A percentile compares a stretch with the other conserved stretches of the same genome.
Evolutionary conservation across 805 yeast species (phyloP).

Genomic region (Metschnikowia rubicola): DNA sequence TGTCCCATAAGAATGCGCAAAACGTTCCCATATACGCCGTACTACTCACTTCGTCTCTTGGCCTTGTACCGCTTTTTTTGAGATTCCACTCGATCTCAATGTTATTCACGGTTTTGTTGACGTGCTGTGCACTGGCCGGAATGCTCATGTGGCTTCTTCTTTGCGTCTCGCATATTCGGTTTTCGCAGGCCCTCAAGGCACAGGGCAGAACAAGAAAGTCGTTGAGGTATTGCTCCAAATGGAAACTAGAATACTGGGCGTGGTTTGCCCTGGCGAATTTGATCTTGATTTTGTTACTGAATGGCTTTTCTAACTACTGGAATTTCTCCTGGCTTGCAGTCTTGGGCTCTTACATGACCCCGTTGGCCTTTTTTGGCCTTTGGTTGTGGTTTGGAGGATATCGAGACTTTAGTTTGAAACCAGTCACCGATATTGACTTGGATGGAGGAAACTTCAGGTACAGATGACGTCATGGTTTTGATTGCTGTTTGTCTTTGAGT

Average conservation of each 20-base stretch:
- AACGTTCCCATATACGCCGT: conserved; percentile 21
- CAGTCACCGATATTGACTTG: conserved; percentile 1
- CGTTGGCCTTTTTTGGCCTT: conserved; percentile 5
- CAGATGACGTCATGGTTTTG: background rate
- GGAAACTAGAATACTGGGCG: conserved; percentile 12
- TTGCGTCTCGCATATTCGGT: conserved; percentile 19
- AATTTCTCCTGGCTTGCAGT: conserved; percentile 15
- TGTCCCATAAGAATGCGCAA: conserved; percentile 8
- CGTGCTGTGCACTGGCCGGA: conserved; percentile 26
- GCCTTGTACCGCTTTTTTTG: conserved; percentile 20
- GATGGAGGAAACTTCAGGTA: background rate
- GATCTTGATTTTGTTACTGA: conserved; percentile 13
- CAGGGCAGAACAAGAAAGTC: conserved; percentile 6
- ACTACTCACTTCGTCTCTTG: conserved; percentile 19
- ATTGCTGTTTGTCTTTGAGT: background rate
- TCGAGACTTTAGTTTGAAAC: background rate
- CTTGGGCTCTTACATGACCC: conserved; percentile 16
- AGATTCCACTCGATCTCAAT: conserved; percentile 16
- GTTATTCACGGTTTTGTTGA: conserved; percentile 19
- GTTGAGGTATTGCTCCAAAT: conserved; percentile 5
- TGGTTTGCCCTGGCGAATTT: conserved; percentile 19
- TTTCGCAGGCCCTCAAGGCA: conserved; percentile 8
- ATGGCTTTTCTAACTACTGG: conserved; percentile 19
- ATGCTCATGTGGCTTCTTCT: conserved; percentile 27
- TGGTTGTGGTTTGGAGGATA: conserved; percentile 9